Evolutionary conservation across 345 rosid genomes (phyloP).

Genomic region (Hypericum androsaemum): DNA sequence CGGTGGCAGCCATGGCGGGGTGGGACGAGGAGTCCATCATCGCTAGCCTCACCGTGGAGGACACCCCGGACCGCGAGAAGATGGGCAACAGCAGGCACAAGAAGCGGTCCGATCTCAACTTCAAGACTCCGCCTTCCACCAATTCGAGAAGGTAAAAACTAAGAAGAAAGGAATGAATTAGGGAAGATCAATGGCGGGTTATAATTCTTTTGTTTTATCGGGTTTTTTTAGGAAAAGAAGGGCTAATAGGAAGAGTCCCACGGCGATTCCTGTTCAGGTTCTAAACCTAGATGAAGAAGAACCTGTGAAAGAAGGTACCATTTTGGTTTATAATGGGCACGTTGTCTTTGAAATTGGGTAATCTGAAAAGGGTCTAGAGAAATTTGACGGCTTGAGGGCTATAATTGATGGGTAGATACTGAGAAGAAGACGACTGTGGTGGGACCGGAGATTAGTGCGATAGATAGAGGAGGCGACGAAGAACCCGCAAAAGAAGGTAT

Average conservation of each 20-base stretch:
- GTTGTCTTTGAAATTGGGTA: not conserved
- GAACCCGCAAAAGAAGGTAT: conserved; percentile 11
- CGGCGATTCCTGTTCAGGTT: conserved; percentile 32
- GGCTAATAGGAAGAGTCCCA: conserved; percentile 37
- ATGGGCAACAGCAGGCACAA: conserved; percentile 29
- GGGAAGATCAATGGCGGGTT: not conserved
- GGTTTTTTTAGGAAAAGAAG: conserved; percentile 44
- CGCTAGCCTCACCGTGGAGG: conserved; percentile 73
- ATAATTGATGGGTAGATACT: conserved; percentile 20
- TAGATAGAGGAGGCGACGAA: conserved; percentile 1
- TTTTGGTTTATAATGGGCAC: not conserved
- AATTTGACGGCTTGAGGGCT: conserved; percentile 6
- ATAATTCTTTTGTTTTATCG: too few relatives aligned
- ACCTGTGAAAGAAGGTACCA: not conserved
- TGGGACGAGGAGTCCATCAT: conserved; percentile 91
- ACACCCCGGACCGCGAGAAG: conserved; percentile 58
- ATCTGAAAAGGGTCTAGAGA: not conserved
- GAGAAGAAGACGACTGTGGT: not conserved
- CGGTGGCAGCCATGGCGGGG: conserved; percentile 87
- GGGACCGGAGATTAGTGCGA: not conserved
- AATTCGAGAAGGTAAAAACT: conserved; percentile 55
- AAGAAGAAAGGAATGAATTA: too few relatives aligned
- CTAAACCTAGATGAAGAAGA: conserved; percentile 49
- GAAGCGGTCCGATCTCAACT: conserved; percentile 41
- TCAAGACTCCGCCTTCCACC: conserved; percentile 59